Percentiles rank a stretch among this genome's conserved stretches.
phyloP scores from a whole-genome alignment of 176 grass and related monocot species.

The Urochloa ruziziensis region DNA sequence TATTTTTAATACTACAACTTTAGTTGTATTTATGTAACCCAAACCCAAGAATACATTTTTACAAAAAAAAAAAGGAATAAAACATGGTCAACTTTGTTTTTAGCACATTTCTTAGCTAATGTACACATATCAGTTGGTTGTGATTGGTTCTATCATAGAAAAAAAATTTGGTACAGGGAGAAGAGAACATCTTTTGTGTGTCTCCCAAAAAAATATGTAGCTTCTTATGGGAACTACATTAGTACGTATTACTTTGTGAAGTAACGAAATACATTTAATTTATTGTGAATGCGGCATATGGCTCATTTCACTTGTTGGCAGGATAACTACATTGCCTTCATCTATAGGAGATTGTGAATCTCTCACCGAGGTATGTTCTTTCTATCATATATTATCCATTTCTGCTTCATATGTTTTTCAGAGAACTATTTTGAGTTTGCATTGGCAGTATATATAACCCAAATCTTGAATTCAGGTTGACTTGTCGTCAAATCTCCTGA shows the following conservation, averaged over 20 bases:
- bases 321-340: slow-evolving; percentile 72
- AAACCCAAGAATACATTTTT: background rate
- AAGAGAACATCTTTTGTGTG: background rate
- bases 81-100: background rate
- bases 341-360: slow-evolving; percentile 82
- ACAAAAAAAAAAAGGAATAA: no score
- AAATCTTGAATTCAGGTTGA: slow-evolving; percentile 60
- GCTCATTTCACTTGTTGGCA: slow-evolving; percentile 35
- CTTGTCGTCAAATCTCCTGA: slow-evolving; percentile 80
- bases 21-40: background rate
- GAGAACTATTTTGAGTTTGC: background rate
- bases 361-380: slow-evolving; percentile 59
- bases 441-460: slow-evolving; percentile 21
- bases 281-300: slow-evolving; percentile 5
- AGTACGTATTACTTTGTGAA: slow-evolving; percentile 9
- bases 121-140: background rate
- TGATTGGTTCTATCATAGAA: background rate
- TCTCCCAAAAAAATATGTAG: background rate
- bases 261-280: background rate
- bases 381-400: background rate
- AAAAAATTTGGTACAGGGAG: background rate
- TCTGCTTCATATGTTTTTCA: slow-evolving; percentile 2
- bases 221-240: slow-evolving; percentile 1
- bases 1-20: background rate
- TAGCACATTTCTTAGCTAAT: background rate